Percentiles rank a stretch among this genome's conserved stretches.
These are phyloP conservation scores for Apiospora rasikravindrae DNA, from an alignment of 2,329 filamentous ascomycete genomes.

Conservation along the genomic window DNA sequence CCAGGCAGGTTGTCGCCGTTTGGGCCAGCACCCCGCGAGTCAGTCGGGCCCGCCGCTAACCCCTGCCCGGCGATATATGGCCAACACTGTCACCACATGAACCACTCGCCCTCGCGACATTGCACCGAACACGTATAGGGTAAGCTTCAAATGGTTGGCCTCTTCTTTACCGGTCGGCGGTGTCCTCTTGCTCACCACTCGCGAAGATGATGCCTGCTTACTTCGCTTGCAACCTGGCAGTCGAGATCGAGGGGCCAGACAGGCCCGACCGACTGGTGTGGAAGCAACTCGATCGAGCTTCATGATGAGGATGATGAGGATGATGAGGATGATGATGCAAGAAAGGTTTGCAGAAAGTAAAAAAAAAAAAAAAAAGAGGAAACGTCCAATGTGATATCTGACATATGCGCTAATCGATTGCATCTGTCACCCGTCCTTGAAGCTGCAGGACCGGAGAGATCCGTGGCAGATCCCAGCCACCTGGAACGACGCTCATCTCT, in stretches of 20 bases:
- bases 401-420: not conserved
- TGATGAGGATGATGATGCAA: not conserved
- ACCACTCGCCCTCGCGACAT: not conserved
- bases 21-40: not conserved
- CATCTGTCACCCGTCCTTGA: not conserved
- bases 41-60: not conserved
- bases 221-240: not conserved
- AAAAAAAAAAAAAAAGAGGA: not conserved
- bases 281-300: not conserved
- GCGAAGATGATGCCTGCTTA: not conserved
- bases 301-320: not conserved
- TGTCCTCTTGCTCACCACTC: not conserved
- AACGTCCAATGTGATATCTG: constrained; percentile 10
- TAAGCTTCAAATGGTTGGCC: not conserved
- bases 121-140: not conserved
- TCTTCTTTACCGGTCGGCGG: not conserved
- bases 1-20: not conserved
- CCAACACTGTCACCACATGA: not conserved
- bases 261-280: not conserved
- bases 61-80: not conserved
- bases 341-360: not conserved
- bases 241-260: not conserved
- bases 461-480: not conserved
- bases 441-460: not conserved
- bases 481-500: not conserved